Percentiles rank a stretch among this genome's conserved stretches.
Conservation (phyloP, 345 rosid genomes). For the Salix koriyanagi region DNA sequence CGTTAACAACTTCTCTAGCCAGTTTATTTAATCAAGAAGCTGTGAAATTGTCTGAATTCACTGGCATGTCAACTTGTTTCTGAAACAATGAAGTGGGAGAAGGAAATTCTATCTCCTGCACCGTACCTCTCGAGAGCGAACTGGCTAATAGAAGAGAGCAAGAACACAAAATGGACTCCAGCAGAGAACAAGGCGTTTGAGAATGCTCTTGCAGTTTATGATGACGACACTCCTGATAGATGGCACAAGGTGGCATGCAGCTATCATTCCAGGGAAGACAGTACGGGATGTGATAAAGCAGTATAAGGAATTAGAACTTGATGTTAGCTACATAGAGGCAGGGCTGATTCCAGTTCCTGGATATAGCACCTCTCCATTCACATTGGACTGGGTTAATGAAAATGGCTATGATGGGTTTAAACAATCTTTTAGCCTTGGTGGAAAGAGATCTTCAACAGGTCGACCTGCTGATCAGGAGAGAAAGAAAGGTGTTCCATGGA, state of each 20-base stretch:
- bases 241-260: constrained; percentile 26
- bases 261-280: constrained; percentile 37
- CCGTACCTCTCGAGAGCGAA: constrained; percentile 10
- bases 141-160: constrained; percentile 17
- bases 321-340: constrained; percentile 32
- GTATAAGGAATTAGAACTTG: constrained; percentile 25
- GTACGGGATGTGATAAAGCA: constrained; percentile 27
- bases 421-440: constrained; percentile 46
- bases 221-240: constrained; percentile 26
- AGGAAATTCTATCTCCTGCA: constrained; percentile 16
- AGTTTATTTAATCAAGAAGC: not conserved
- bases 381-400: constrained; percentile 48
- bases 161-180: constrained; percentile 21
- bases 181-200: constrained; percentile 34
- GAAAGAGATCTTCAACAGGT: constrained; percentile 56
- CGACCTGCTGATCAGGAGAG: constrained; percentile 39
- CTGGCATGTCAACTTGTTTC: not conserved
- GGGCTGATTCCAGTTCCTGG: constrained; percentile 34
- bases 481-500: constrained; percentile 36
- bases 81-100: constrained; percentile 54
- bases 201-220: constrained; percentile 32
- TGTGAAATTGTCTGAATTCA: not conserved
- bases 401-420: constrained; percentile 46
- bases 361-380: constrained; percentile 41
- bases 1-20: constrained; percentile 1